A percentile compares a stretch with the other conserved stretches of the same genome.
These are phyloP conservation scores for Gossypium stocksii DNA, from an alignment of 345 rosid genomes.

Conservation along the genomic window DNA sequence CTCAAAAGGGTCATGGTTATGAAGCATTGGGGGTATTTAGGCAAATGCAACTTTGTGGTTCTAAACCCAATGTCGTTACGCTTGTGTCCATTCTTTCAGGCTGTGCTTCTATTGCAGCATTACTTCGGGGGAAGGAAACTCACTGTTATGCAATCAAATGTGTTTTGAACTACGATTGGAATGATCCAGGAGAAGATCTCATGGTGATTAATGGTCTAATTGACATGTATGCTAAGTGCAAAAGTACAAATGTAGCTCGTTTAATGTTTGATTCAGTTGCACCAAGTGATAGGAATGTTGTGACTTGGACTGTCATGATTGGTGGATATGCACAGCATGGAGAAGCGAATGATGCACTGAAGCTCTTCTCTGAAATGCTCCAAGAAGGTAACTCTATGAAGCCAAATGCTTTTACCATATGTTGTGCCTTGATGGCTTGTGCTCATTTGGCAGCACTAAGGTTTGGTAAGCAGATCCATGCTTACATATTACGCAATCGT, in stretches of 20 bases:
- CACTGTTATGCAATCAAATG: conserved; percentile 66
- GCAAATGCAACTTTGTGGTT: conserved; percentile 51
- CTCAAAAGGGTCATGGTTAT: conserved; percentile 63
- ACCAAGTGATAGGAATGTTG: conserved; percentile 50
- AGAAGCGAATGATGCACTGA: conserved; percentile 65
- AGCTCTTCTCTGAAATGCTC: conserved; percentile 59
- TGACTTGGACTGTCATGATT: conserved; percentile 81
- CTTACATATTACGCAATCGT: conserved; percentile 53
- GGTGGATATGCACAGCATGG: conserved; percentile 88
- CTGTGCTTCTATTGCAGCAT: conserved; percentile 66
- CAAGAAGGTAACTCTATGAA: conserved; percentile 36
- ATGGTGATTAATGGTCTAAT: conserved; percentile 62
- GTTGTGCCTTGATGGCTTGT: conserved; percentile 80
- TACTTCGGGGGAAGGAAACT: conserved; percentile 67
- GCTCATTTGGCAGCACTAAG: conserved; percentile 67
- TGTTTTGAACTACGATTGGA: conserved; percentile 32
- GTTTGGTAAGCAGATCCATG: conserved; percentile 68
- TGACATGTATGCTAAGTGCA: conserved; percentile 82
- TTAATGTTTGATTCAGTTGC: conserved; percentile 51
- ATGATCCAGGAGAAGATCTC: conserved; percentile 41
- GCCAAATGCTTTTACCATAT: conserved; percentile 73
- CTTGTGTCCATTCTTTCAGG: conserved; percentile 78
- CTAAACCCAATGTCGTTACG: conserved; percentile 63
- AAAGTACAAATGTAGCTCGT: conserved; percentile 34
- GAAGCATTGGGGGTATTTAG: conserved; percentile 67